These are phyloP conservation scores for Fusarium staphyleae DNA, from an alignment of 2,329 filamentous ascomycete genomes.

Conservation along the genomic window DNA sequence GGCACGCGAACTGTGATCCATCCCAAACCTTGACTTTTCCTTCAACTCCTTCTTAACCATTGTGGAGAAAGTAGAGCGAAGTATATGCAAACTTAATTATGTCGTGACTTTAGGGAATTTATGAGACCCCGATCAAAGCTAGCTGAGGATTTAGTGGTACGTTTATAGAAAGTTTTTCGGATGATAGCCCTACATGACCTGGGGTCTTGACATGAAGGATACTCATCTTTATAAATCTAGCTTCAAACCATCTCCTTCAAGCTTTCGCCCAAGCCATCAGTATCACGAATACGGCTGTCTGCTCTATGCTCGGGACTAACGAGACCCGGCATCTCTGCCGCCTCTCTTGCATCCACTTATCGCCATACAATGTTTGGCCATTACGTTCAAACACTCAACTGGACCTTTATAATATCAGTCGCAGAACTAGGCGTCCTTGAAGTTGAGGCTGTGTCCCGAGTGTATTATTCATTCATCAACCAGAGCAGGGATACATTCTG, in stretches of 20 bases:
- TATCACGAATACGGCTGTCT: not conserved
- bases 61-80: not conserved
- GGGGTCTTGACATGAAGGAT: too few relatives aligned
- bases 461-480: not conserved
- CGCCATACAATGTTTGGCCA: slow-evolving; percentile 9
- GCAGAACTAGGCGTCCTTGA: slow-evolving; percentile 12
- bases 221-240: too few relatives aligned
- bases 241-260: too few relatives aligned
- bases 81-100: not conserved
- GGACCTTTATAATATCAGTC: not conserved
- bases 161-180: too few relatives aligned
- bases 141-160: too few relatives aligned
- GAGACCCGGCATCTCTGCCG: not conserved
- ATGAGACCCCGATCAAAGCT: too few relatives aligned
- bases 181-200: too few relatives aligned
- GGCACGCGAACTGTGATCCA: not conserved
- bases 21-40: not conserved
- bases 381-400: not conserved
- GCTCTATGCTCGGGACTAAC: not conserved
- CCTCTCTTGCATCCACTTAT: not conserved
- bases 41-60: slow-evolving; percentile 1
- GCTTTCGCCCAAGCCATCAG: not conserved
- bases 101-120: not conserved
- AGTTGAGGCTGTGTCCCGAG: slow-evolving; percentile 3
- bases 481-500: too few relatives aligned